Evolutionary conservation across 345 rosid genomes (phyloP).

Genomic region (Salix koriyanagi): DNA sequence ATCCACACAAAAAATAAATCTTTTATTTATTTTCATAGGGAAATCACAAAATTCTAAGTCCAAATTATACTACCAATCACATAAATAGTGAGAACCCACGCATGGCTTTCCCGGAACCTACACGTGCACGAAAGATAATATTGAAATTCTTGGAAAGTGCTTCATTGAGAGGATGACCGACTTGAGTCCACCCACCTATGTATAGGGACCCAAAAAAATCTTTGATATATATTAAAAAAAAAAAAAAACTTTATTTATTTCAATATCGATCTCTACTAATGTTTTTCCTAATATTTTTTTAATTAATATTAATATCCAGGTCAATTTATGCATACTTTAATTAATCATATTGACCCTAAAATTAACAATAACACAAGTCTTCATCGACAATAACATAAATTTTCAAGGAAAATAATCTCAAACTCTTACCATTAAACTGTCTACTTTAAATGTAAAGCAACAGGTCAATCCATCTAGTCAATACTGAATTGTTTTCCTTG

Average conservation of each 20-base stretch:
- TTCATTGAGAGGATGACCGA: background rate
- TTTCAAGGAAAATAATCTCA: no score
- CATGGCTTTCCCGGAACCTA: background rate
- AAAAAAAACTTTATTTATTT: background rate
- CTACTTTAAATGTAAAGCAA: background rate
- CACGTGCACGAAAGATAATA: background rate
- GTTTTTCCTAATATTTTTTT: background rate
- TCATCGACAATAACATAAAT: no score
- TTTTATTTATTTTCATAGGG: no score
- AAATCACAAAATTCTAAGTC: no score
- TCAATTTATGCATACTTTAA: no score
- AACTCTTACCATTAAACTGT: no score
- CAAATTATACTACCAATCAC: no score
- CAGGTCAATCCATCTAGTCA: background rate
- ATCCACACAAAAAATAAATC: no score
- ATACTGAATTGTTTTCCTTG: rapidly evolving
- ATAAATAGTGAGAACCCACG: background rate
- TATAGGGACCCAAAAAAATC: background rate
- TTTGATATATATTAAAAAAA: background rate
- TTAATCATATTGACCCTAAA: no score
- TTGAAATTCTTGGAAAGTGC: background rate
- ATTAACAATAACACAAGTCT: rapidly evolving
- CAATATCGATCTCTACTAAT: background rate
- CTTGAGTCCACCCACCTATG: background rate
- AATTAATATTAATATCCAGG: rapidly evolving